Conservation (phyloP, 441 rosid genomes). For the Erysimum cheiri region DNA sequence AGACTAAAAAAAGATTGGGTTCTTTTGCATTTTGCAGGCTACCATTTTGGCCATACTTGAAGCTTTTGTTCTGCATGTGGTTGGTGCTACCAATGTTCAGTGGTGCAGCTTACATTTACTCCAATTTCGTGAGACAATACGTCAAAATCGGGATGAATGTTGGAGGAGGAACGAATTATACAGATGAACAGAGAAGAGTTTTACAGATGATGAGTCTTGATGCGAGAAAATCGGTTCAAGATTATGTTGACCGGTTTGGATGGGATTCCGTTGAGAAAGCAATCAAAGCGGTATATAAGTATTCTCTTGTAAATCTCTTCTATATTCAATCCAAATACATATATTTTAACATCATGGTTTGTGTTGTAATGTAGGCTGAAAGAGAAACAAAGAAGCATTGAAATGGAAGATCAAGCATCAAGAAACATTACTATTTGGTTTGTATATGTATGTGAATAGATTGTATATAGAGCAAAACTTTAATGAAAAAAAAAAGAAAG, state of each 20-base stretch:
- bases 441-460: conserved; percentile 29
- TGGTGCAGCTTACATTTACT: conserved; percentile 72
- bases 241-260: conserved; percentile 73
- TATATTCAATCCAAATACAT: neutral
- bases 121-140: conserved; percentile 57
- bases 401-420: conserved; percentile 34
- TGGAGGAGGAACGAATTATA: conserved; percentile 47
- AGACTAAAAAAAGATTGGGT: neutral
- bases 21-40: conserved; percentile 48
- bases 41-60: conserved; percentile 71
- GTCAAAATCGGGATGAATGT: conserved; percentile 60
- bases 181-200: conserved; percentile 65
- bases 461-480: conserved; percentile 19
- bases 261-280: conserved; percentile 79
- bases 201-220: conserved; percentile 92
- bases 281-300: conserved; percentile 67
- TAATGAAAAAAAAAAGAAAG: neutral
- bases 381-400: conserved; percentile 69
- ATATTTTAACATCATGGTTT: neutral
- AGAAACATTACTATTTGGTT: conserved; percentile 32
- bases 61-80: conserved; percentile 67
- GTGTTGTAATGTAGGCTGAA: conserved; percentile 63
- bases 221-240: conserved; percentile 73
- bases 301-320: neutral
- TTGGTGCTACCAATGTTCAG: conserved; percentile 69